Evolutionary conservation across 2,329 filamentous ascomycete species (phyloP).

Genomic region (Penicillium sp.): DNA sequence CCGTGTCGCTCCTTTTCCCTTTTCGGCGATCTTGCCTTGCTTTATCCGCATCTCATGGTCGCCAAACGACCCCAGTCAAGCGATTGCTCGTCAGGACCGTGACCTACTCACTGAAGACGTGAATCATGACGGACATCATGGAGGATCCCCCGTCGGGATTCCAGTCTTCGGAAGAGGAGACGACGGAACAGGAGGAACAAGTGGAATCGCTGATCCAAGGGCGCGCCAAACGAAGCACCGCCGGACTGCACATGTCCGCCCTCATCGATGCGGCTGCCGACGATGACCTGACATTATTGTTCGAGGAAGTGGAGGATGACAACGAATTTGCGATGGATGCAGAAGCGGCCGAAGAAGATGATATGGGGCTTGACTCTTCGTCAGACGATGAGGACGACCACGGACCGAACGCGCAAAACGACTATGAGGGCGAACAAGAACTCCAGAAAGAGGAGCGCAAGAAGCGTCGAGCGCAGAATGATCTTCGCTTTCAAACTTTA

Average conservation of each 20-base stretch:
- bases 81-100: too few relatives aligned
- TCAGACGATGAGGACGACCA: conserved; percentile 78
- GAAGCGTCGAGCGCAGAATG: conserved; percentile 78
- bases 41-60: too few relatives aligned
- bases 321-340: conserved; percentile 40
- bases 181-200: conserved; percentile 17
- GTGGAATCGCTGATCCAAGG: conserved; percentile 37
- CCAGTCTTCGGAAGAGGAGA: conserved; percentile 23
- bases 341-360: conserved; percentile 58
- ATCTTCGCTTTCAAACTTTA: conserved; percentile 55
- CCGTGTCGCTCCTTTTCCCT: too few relatives aligned
- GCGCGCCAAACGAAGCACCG: conserved; percentile 72
- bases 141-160: conserved; percentile 30
- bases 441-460: conserved; percentile 73
- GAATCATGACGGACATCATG: conserved; percentile 22
- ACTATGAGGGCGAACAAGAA: conserved; percentile 83
- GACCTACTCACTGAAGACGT: too few relatives aligned
- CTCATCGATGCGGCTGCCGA: conserved; percentile 75
- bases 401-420: conserved; percentile 54
- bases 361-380: conserved; percentile 82
- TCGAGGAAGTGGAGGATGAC: conserved; percentile 64
- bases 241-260: conserved; percentile 77
- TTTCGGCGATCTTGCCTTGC: too few relatives aligned
- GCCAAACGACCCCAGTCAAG: too few relatives aligned
- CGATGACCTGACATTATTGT: conserved; percentile 57